Evolutionary conservation across 1,284 basidiomycete species (phyloP).

Genomic region (Filobasidium uniguttulatum): DNA sequence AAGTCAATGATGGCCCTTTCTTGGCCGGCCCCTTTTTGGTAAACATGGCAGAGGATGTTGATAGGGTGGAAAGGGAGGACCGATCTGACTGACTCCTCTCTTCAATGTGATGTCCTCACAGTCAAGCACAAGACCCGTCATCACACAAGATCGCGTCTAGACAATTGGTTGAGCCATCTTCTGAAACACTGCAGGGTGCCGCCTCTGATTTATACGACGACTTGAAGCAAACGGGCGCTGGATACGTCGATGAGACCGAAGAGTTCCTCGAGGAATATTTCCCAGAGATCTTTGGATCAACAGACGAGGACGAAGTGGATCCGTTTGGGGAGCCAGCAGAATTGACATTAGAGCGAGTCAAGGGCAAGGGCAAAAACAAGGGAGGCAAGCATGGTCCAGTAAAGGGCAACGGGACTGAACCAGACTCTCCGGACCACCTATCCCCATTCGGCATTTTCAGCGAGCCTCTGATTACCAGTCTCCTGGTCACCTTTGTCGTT

Average conservation of each 20-base stretch:
- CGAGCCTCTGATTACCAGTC: background rate
- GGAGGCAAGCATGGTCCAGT: background rate
- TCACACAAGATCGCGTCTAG: too few relatives aligned
- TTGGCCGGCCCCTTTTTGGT: too few relatives aligned
- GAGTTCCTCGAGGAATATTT: background rate
- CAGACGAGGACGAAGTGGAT: background rate
- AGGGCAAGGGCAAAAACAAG: background rate
- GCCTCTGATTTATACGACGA: background rate
- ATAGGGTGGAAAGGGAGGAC: too few relatives aligned
- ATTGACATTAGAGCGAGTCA: background rate
- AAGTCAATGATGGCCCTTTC: too few relatives aligned
- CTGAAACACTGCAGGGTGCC: background rate
- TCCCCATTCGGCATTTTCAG: background rate
- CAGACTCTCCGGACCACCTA: too few relatives aligned
- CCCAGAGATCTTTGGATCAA: background rate
- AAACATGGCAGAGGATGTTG: too few relatives aligned
- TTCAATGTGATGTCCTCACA: too few relatives aligned
- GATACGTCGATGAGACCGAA: background rate
- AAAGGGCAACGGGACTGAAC: background rate
- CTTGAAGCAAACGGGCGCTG: background rate
- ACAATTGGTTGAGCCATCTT: background rate
- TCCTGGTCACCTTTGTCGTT: background rate
- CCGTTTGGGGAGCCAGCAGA: background rate
- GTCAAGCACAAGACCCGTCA: too few relatives aligned
- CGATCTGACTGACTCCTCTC: too few relatives aligned